These are phyloP conservation scores for Xerocomus potaroensis DNA, from an alignment of 768 basidiomycete genomes.

Conservation along the genomic window DNA sequence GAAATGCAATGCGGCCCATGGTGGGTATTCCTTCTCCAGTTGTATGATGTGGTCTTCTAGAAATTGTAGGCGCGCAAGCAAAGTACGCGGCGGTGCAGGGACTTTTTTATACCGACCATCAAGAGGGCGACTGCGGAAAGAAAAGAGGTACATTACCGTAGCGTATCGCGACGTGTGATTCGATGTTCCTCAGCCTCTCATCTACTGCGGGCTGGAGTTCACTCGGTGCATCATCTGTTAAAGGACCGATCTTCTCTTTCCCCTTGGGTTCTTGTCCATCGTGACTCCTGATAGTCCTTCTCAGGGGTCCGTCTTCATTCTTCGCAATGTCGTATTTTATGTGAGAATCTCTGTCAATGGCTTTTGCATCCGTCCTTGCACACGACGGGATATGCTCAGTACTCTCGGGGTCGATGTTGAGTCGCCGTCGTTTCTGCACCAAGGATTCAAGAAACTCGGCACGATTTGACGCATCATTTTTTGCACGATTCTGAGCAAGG, in stretches of 20 bases:
- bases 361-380: constrained; percentile 69
- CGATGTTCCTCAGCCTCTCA: constrained; percentile 62
- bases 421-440: constrained; percentile 48
- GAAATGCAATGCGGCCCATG: constrained; percentile 87
- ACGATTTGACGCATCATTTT: constrained; percentile 74
- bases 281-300: constrained; percentile 46
- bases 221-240: constrained; percentile 33
- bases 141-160: constrained; percentile 50
- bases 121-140: not conserved
- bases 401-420: constrained; percentile 33
- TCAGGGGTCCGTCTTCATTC: constrained; percentile 74
- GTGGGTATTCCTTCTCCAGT: constrained; percentile 79
- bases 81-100: constrained; percentile 61
- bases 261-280: constrained; percentile 9
- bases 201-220: constrained; percentile 55
- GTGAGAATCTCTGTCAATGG: constrained; percentile 67
- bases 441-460: constrained; percentile 65
- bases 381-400: constrained; percentile 48
- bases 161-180: constrained; percentile 66
- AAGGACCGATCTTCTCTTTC: constrained; percentile 10
- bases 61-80: constrained; percentile 61
- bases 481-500: constrained; percentile 63
- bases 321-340: constrained; percentile 89
- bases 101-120: constrained; percentile 39
- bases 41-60: constrained; percentile 74